Evolutionary conservation across 192 early-diverging fungal species (phyloP).

Genomic region (Backusella psychrophila): DNA sequence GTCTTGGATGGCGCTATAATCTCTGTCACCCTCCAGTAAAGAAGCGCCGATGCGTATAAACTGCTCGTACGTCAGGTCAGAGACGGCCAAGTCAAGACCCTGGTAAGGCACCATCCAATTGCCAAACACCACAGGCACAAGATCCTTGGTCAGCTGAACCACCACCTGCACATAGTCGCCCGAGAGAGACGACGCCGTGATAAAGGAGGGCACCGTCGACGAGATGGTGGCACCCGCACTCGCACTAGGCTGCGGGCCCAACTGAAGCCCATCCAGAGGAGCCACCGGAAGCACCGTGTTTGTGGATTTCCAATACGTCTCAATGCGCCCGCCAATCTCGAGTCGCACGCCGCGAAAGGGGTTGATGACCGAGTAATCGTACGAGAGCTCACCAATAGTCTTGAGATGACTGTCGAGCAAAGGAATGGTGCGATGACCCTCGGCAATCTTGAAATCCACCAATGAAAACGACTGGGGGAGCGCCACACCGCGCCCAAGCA

Average conservation of each 20-base stretch:
- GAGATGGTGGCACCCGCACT: conserved; percentile 12
- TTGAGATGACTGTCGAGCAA: conserved; percentile 90
- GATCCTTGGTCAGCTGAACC: conserved; percentile 88
- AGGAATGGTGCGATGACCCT: conserved; percentile 52
- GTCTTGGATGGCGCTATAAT: not conserved
- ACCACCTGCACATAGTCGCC: conserved; percentile 89
- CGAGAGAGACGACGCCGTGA: conserved; percentile 86
- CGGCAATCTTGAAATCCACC: conserved; percentile 36
- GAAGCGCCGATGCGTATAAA: conserved; percentile 25
- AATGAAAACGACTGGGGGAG: conserved; percentile 67
- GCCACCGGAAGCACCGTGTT: conserved; percentile 55
- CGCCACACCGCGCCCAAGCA: conserved; percentile 85
- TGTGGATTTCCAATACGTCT: conserved; percentile 99
- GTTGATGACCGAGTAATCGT: conserved; percentile 78
- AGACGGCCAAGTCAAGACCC: conserved; percentile 48
- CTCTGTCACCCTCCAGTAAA: not conserved
- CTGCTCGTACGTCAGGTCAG: conserved; percentile 52
- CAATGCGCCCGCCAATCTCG: conserved; percentile 93
- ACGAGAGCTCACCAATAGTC: conserved; percentile 87
- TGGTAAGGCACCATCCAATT: conserved; percentile 68
- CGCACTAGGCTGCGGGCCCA: conserved; percentile 22
- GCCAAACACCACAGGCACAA: conserved; percentile 83
- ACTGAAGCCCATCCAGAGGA: not conserved
- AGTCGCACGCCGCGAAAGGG: conserved; percentile 88
- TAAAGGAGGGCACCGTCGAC: conserved; percentile 59